Conservation (phyloP, 1,139 yeast species). For the Taphrina confusa region DNA sequence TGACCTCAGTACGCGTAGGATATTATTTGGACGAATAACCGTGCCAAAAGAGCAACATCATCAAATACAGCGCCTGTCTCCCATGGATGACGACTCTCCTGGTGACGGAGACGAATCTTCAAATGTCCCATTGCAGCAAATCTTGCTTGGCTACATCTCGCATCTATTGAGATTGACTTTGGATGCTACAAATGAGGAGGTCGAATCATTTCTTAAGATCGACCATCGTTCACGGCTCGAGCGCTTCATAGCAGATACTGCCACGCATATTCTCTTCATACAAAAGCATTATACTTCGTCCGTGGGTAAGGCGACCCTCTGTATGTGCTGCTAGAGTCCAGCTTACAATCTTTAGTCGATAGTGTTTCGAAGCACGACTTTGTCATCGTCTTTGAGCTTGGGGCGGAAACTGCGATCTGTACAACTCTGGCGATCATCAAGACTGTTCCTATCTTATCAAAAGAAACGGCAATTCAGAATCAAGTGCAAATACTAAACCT, state of each 20-base stretch:
- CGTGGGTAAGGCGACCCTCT: background rate
- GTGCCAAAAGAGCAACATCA: no score
- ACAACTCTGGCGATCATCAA: slow-evolving; percentile 36
- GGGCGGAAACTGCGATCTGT: slow-evolving; percentile 6
- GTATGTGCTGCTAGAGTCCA: background rate
- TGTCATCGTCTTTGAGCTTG: slow-evolving; percentile 7
- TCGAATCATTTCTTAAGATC: background rate
- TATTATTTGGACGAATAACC: no score
- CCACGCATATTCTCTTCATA: slow-evolving; percentile 16
- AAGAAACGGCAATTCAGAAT: slow-evolving; percentile 10
- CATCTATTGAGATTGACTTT: slow-evolving; percentile 3
- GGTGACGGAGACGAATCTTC: background rate
- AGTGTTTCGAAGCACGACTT: slow-evolving; percentile 2
- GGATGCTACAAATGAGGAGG: slow-evolving; percentile 8
- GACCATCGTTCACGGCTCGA: background rate
- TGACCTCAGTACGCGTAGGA: no score
- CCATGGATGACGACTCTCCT: slow-evolving; percentile 6
- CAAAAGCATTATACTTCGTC: background rate
- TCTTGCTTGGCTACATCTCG: background rate
- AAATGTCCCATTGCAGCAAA: background rate
- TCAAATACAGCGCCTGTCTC: no score
- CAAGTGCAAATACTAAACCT: slow-evolving; percentile 36
- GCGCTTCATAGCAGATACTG: slow-evolving; percentile 13
- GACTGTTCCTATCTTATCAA: background rate
- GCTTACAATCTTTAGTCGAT: background rate